phyloP scores from a whole-genome alignment of 106 monocot genomes.

The Acanthochlamys bracteata region DNA sequence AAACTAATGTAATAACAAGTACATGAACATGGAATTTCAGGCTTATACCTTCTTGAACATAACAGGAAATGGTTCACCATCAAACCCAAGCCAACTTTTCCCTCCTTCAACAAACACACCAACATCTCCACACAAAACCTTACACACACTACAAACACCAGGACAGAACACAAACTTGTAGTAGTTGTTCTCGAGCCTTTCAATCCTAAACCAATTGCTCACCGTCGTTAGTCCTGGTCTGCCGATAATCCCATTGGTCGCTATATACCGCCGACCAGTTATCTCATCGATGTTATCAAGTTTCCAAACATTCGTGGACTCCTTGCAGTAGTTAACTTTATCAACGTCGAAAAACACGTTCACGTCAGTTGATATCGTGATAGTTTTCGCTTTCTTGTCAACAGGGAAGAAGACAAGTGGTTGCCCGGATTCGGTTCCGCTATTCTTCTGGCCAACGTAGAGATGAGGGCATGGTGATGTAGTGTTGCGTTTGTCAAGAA shows the following conservation, averaged over 20 bases:
- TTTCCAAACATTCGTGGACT: slow-evolving; percentile 26
- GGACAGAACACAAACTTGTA: slow-evolving; percentile 46
- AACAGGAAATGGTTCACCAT: slow-evolving; percentile 15
- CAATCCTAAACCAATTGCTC: slow-evolving; percentile 37
- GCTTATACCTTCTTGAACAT: slow-evolving; percentile 28
- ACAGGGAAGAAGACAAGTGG: slow-evolving; percentile 26
- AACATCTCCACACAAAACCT: slow-evolving; percentile 23
- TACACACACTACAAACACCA: slow-evolving; percentile 24
- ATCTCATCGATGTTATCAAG: slow-evolving; percentile 7
- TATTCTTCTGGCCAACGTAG: slow-evolving; percentile 25
- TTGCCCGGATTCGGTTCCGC: slow-evolving; percentile 17
- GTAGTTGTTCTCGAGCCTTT: slow-evolving; percentile 3
- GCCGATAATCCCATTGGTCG: slow-evolving; percentile 18
- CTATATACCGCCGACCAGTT: slow-evolving; percentile 16
- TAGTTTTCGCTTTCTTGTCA: not conserved
- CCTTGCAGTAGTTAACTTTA: slow-evolving; percentile 20
- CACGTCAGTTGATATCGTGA: slow-evolving; percentile 14
- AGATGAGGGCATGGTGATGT: slow-evolving; percentile 47
- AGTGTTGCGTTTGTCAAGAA: not conserved
- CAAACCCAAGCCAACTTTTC: slow-evolving; percentile 20
- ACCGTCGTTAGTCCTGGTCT: slow-evolving; percentile 17
- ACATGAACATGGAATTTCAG: too few relatives aligned
- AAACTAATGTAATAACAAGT: too few relatives aligned
- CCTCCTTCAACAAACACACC: slow-evolving; percentile 25
- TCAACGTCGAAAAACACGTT: slow-evolving; percentile 22